Evolutionary conservation across 1,284 basidiomycete genomes (phyloP), one percentile per base, ranked within the genome.

Genomic region (Cerrena zonata): DNA sequence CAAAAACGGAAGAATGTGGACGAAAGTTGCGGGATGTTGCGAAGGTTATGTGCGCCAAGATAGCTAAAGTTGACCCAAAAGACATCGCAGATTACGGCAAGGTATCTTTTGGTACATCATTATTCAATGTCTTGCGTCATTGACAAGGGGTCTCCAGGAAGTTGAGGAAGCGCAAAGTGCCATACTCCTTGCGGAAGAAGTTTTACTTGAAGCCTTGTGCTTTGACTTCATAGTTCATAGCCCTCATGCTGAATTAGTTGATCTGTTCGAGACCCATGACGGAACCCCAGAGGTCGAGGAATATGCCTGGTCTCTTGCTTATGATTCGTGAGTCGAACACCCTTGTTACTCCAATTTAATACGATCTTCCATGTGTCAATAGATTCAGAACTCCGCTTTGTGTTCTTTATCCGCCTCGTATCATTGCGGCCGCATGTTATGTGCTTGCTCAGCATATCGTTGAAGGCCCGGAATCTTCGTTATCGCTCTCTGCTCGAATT

Each of bases 1-100:
- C 91, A 27, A 96, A 96, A 67, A 91, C 88, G 1, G 91, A 94
- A 63, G 91, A 94, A 66, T 89, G 87, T 58, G 88, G 88, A 41
- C 74, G 91, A 48, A 93, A 93, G 65, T 74, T 94, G n/a, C 77
- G 86, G 27, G 88, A 91, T 61, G 84, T 94, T 19, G 87, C 91
- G 7, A 79, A 80, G 56, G 80, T 92, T 15, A 86, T 79, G 55
- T 82, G 84, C 65, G 79, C 85, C 27, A 91, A 91, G 68, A 72
- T 85, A 27, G 71, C 75, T 21, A 77, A 77, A 49, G 67, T 70
- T 19, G 80, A 84, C 54, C 69, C 80, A 24, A 65, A 69, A n/a
- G 72, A 79, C 34, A 77, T 87, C 27, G 68, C 78, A 5, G 69
- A 73, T 38, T 80, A 85, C 52, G 80, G 78, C 62, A 79, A 79